A percentile compares a stretch with the other conserved stretches of the same genome.
phyloP scores from a whole-genome alignment of 2,329 filamentous ascomycete species.

The Aspergillus intermedius region DNA sequence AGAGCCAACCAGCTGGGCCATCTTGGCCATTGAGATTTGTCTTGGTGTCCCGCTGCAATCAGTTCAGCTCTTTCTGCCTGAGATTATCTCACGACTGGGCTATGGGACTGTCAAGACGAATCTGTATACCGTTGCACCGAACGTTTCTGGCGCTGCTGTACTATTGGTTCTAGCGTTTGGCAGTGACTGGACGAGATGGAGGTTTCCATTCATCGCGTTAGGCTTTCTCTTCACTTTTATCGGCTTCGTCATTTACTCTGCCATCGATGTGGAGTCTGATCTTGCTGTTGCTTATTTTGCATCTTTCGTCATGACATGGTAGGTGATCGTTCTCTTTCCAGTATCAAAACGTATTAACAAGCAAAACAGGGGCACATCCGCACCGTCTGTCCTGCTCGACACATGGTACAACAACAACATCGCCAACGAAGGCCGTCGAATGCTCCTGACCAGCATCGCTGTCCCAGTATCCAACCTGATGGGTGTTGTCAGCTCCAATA shows the following conservation, averaged over 20 bases:
- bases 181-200: constrained; percentile 56
- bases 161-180: constrained; percentile 63
- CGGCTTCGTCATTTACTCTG: constrained; percentile 67
- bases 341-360: neutral
- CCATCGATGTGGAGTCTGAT: constrained; percentile 55
- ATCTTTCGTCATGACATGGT: constrained; percentile 70
- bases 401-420: constrained; percentile 72
- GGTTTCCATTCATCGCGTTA: constrained; percentile 61
- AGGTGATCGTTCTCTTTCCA: neutral
- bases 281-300: constrained; percentile 61
- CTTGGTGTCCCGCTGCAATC: constrained; percentile 23
- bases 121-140: constrained; percentile 60
- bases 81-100: constrained; percentile 28
- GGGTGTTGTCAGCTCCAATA: constrained; percentile 60
- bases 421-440: constrained; percentile 62
- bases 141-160: constrained; percentile 63
- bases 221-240: constrained; percentile 65
- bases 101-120: constrained; percentile 59
- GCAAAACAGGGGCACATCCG: constrained; percentile 47
- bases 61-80: constrained; percentile 24
- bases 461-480: constrained; percentile 67
- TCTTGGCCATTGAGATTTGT: constrained; percentile 23
- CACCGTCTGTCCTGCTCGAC: constrained; percentile 55
- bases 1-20: constrained; percentile 22
- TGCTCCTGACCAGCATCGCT: constrained; percentile 60